Evolutionary conservation across 176 grass and related monocot genomes (phyloP), one percentile per base, ranked within the genome.

Genomic region (Aegilops sharonensis): DNA sequence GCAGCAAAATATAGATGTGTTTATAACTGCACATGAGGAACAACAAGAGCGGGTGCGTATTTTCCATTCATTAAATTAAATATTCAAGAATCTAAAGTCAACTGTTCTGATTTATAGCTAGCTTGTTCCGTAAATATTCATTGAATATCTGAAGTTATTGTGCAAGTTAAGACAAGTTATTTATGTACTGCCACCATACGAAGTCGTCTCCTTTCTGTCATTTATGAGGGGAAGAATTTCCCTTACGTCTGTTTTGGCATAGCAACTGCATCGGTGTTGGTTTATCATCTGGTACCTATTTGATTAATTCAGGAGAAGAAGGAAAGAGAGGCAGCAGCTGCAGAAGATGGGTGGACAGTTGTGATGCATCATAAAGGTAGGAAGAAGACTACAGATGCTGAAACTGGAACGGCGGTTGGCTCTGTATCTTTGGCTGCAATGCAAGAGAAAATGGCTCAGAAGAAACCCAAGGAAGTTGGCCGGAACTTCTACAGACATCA

Each of bases 291-390:
- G 18, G 54, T 24, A 60, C 77, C 8, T 89, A 47, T 35, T 89
- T 90, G 48, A 43, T 87, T 84, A 83, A 84, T 83, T 86, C 76
- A 99, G 97, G 97, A 96, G 87, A 99, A 84, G 68, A 94, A 94
- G 90, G 94, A 96, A 84, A 88, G 77, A 86, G 97, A 99, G 87
- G 92, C 86, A 77, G 78, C 30, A 0, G 84, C 83, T 14, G 90
- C 94, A 35, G 92, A 91, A 88, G 97, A 90, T 48, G 97, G 97
- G 80, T 99, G 97, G 97, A 99, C 97, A 21, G 97, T 99, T 60
- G 97, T 99, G 67, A 83, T 83, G 68, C 92, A 96, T 92, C 91
- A 99, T 39, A 96, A 99, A 80, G 97, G 97, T 56, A 91, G 97
- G 87, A 99, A 96, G 79, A 99, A 96, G 82, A 91, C 92, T 66